Percentiles rank a stretch among this genome's conserved stretches.
Conservation (phyloP, 306 rosid genomes). For the Trifolium fragiferum region DNA sequence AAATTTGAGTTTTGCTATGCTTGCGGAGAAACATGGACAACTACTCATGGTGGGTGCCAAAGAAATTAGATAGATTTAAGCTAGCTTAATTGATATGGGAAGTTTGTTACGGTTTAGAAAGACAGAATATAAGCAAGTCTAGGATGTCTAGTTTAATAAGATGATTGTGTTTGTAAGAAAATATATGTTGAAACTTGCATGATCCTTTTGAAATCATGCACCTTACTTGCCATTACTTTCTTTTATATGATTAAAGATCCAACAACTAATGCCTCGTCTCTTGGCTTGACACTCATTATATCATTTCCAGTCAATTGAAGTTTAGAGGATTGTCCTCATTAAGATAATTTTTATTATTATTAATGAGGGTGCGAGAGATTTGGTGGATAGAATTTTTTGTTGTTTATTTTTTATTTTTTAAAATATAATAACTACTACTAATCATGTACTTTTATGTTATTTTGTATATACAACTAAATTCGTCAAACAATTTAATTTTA, state of each 20-base stretch:
- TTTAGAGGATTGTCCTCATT: too few species aligned
- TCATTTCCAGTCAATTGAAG: too few species aligned
- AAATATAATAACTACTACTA: too few species aligned
- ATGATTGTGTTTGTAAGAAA: background rate
- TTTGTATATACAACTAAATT: too few species aligned
- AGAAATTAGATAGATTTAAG: conserved; percentile 28
- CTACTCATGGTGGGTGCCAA: conserved; percentile 49
- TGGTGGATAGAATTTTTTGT: too few species aligned
- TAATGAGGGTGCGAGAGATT: too few species aligned
- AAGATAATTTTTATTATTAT: too few species aligned
- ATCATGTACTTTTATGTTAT: too few species aligned
- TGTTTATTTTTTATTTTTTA: too few species aligned
- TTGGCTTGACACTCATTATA: too few species aligned
- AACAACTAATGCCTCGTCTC: background rate
- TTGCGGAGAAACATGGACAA: conserved; percentile 53
- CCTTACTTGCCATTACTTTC: background rate
- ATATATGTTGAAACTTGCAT: background rate
- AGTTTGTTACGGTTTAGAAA: background rate
- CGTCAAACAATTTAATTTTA: too few species aligned
- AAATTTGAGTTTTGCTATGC: conserved; percentile 56
- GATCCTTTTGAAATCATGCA: too few species aligned
- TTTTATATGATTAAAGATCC: background rate
- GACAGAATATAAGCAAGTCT: background rate
- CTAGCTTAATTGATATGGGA: background rate
- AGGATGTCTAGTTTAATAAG: background rate